Conservation (phyloP, 2,329 filamentous ascomycete species). For the Eutypella sp. region DNA sequence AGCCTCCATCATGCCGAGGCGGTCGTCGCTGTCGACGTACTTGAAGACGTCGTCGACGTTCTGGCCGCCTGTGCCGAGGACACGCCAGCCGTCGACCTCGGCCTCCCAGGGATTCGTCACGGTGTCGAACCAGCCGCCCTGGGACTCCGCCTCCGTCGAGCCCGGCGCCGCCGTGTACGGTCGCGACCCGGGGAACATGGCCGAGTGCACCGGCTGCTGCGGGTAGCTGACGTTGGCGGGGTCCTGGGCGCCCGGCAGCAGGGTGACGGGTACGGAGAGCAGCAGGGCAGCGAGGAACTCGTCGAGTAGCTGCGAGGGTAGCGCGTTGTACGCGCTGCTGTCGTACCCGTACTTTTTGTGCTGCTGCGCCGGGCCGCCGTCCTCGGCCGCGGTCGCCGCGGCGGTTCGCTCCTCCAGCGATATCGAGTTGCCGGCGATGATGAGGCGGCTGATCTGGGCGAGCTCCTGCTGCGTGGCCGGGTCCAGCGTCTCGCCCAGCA, state of each 20-base stretch:
- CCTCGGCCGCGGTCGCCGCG: slow-evolving; percentile 28
- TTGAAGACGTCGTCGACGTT: slow-evolving; percentile 92
- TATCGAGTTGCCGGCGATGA: slow-evolving; percentile 91
- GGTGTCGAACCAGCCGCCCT: slow-evolving; percentile 82
- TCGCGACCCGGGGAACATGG: slow-evolving; percentile 78
- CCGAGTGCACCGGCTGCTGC: slow-evolving; percentile 87
- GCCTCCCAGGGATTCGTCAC: slow-evolving; percentile 93
- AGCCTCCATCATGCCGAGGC: slow-evolving; percentile 86
- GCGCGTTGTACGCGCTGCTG: slow-evolving; percentile 77
- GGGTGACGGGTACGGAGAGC: slow-evolving; percentile 79
- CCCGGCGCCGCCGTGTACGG: slow-evolving; percentile 54
- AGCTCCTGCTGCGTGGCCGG: slow-evolving; percentile 53
- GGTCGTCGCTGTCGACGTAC: slow-evolving; percentile 74
- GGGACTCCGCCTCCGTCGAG: slow-evolving; percentile 38
- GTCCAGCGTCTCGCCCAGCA: slow-evolving; percentile 75
- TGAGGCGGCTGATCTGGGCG: slow-evolving; percentile 71
- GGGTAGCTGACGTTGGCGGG: slow-evolving; percentile 86
- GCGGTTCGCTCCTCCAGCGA: slow-evolving; percentile 32
- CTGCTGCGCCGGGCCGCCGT: slow-evolving; percentile 36
- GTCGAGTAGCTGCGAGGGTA: slow-evolving; percentile 80
- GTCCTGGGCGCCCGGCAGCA: slow-evolving; percentile 79
- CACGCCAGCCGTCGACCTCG: slow-evolving; percentile 82
- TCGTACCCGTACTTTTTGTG: slow-evolving; percentile 94
- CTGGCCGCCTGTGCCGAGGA: slow-evolving; percentile 85
- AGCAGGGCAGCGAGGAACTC: slow-evolving; percentile 75